A percentile compares a stretch with the other conserved stretches of the same genome.
These are phyloP conservation scores for Ustilago sp. DNA, from an alignment of 1,284 basidiomycete genomes.

Conservation along the genomic window DNA sequence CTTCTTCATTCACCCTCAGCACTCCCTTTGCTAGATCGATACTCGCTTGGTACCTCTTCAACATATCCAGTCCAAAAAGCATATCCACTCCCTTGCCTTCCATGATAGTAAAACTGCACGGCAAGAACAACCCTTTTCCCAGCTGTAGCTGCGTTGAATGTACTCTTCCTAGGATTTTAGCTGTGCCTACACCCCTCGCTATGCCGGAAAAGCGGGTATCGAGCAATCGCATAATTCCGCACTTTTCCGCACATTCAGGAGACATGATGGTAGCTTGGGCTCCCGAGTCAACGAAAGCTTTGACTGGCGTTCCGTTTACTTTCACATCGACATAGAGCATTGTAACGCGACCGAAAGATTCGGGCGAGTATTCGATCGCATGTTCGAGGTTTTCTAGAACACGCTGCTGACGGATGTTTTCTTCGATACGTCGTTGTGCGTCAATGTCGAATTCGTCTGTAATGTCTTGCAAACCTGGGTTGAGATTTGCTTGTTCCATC, in stretches of 20 bases:
- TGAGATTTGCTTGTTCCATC: slow-evolving; percentile 70
- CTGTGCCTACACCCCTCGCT: slow-evolving; percentile 94
- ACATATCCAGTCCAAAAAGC: slow-evolving; percentile 96
- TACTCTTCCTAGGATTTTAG: slow-evolving; percentile 91
- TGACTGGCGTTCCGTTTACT: slow-evolving; percentile 88
- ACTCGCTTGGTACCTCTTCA: slow-evolving; percentile 94
- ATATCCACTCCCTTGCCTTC: slow-evolving; percentile 93
- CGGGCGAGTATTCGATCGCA: slow-evolving; percentile 74
- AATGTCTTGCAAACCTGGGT: slow-evolving; percentile 68
- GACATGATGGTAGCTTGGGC: slow-evolving; percentile 98
- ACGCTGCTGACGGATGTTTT: slow-evolving; percentile 88
- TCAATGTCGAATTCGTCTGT: slow-evolving; percentile 83
- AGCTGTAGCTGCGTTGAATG: slow-evolving; percentile 91
- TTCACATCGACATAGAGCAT: slow-evolving; percentile 91
- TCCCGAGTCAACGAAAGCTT: slow-evolving; percentile 97
- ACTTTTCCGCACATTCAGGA: slow-evolving; percentile 90
- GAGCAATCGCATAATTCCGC: slow-evolving; percentile 92
- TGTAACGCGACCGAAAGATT: slow-evolving; percentile 90
- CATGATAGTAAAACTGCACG: slow-evolving; percentile 94
- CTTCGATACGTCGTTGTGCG: slow-evolving; percentile 90
- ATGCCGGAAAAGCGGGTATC: slow-evolving; percentile 89
- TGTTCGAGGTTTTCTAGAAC: slow-evolving; percentile 77
- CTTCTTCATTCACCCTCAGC: slow-evolving; percentile 85
- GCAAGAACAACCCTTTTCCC: slow-evolving; percentile 79
- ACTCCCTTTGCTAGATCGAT: slow-evolving; percentile 91